Evolutionary conservation across 192 early-diverging fungal species (phyloP), one percentile per base, ranked within the genome.

Genomic region (Backusella circina): DNA sequence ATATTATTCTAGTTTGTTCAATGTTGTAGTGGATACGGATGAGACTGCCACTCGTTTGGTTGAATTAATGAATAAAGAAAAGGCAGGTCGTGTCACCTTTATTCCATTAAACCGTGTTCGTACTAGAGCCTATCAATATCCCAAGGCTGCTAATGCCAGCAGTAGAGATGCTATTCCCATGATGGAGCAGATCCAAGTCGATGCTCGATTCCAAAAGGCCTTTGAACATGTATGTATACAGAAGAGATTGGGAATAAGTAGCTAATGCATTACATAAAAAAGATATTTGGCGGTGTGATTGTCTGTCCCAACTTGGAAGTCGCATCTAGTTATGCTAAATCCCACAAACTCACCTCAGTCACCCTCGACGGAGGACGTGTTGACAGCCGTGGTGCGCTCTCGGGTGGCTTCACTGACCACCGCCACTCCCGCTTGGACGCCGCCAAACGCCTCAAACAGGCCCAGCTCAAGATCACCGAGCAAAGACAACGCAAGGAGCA

Each of bases 11-110:
- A 96, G 95, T 75, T 82, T 99, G 69, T 99, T 98, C 82, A 94
- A 98, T 78, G 90, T 99, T 18, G 98, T 99, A 18, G 96, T 99
- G 0, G 96, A 99, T 76, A 93, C 89, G 2, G 98, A 99, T 72
- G 86, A 87, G n/a, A 97, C 95, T 2, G 96, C 98, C 0, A 91
- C 93, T 13, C 77, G 72, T 28, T 78, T 98, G 15, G 75, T 99
- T 26, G 87, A 91, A 31, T 72, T 79, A 5, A 47, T 88, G 75
- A 84, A 82, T 74, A 77, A 80, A 33, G 86, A 91, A 69, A 86
- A 90, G 75, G 85, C 84, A 30, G 98, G 96, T 6, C 88, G 98
- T 2, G 90, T 98, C 50, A 98, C 98, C 0, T 95, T 98, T 75
- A 95, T 99, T 90, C 98, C 98, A 1, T 85, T 99, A 64, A 98